phyloP scores from a whole-genome alignment of 75 land plant genomes.

The Sequoiadendron giganteum region DNA sequence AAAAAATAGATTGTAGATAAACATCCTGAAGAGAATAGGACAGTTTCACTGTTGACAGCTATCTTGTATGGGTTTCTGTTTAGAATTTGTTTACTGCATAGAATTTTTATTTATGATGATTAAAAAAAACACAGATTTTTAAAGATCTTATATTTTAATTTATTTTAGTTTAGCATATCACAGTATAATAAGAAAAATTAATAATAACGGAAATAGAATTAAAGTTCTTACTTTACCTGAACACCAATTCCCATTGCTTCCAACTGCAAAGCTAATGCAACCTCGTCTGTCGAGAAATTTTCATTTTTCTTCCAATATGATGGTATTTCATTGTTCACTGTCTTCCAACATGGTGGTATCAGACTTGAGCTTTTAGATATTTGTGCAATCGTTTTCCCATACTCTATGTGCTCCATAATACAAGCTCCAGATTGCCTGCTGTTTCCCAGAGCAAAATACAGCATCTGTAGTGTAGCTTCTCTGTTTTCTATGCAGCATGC shows the following conservation, averaged over 20 bases:
- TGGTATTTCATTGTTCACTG: neutral
- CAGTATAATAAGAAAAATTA: neutral
- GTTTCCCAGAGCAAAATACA: conserved; percentile 30
- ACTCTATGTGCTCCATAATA: conserved; percentile 4
- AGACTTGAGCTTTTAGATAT: neutral
- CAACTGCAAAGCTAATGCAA: neutral
- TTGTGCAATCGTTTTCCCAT: neutral
- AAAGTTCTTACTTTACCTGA: neutral
- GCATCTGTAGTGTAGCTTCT: conserved; percentile 49
- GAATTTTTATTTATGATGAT: too few species aligned
- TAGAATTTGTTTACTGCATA: neutral
- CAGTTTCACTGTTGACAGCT: neutral
- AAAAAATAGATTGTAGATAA: too few species aligned
- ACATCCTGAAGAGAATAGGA: too few species aligned
- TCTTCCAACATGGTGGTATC: neutral
- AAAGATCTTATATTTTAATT: too few species aligned
- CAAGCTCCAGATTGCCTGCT: neutral
- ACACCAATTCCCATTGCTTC: neutral
- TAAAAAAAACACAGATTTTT: neutral
- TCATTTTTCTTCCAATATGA: neutral
- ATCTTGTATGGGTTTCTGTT: neutral
- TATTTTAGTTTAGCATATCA: neutral
- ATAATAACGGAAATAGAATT: neutral
- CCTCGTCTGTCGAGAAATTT: neutral
- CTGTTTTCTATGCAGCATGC: conserved; percentile 28